phyloP scores from a whole-genome alignment of 371 early-diverging fungal species.

The Capniomyces stellatus region DNA sequence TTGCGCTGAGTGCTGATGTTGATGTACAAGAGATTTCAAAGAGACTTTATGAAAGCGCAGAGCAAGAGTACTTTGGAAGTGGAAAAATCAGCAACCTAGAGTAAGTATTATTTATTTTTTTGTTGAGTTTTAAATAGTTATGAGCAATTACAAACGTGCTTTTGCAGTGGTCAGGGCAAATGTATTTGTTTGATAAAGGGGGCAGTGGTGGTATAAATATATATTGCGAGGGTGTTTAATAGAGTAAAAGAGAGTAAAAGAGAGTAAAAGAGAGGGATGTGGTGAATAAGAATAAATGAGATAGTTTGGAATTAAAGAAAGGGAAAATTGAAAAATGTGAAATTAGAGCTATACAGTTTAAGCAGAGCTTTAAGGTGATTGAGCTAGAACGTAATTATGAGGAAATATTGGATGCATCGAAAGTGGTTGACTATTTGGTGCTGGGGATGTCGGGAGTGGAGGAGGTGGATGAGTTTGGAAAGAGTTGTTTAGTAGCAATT shows the following conservation, averaged over 20 bases:
- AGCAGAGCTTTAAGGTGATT: slow-evolving; percentile 57
- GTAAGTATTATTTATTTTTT: not conserved
- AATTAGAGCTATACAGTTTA: too few species aligned
- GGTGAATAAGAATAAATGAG: too few species aligned
- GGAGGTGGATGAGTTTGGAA: slow-evolving; percentile 86
- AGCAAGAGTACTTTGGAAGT: slow-evolving; percentile 3
- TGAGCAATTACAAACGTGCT: too few species aligned
- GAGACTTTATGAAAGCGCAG: slow-evolving; percentile 10
- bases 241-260: too few species aligned
- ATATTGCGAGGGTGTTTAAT: too few species aligned
- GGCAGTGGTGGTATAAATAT: too few species aligned
- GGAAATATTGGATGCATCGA: slow-evolving; percentile 71
- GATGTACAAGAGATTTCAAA: slow-evolving; percentile 5
- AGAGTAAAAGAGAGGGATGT: too few species aligned
- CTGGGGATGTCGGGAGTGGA: slow-evolving; percentile 63
- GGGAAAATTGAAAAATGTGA: too few species aligned
- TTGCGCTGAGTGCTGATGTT: slow-evolving; percentile 74
- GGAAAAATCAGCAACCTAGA: not conserved
- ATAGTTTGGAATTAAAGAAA: too few species aligned
- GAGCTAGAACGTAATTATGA: slow-evolving; percentile 27
- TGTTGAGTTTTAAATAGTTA: not conserved
- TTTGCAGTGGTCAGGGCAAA: too few species aligned
- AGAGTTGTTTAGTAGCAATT: slow-evolving; percentile 53
- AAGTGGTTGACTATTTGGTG: slow-evolving; percentile 77
- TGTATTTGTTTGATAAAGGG: too few species aligned